Evolutionary conservation across 2,329 filamentous ascomycete genomes (phyloP), one percentile per base, ranked within the genome.

Genomic region (Cryphonectria naterciae): DNA sequence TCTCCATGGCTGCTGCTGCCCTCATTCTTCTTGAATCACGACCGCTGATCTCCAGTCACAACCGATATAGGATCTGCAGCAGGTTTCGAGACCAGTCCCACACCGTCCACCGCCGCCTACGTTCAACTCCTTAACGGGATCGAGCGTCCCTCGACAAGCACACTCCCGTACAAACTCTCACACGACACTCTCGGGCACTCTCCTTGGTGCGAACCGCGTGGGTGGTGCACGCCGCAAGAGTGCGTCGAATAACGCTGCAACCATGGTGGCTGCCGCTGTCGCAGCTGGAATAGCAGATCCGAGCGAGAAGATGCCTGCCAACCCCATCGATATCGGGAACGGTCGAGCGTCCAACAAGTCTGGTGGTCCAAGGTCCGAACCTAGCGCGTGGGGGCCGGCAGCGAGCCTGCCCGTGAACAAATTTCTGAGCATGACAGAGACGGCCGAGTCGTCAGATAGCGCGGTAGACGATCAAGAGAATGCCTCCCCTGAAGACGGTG

Each of bases 171-270:
- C 89, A 76, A 93, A 94, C 84, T 93, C 93, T 65, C 92, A 96
- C 81, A 95, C 93, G 71, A 86, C 94, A 76, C 92, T 95, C 69
- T 88, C 92, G 72, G 89, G 90, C 76, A 89, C 92, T 71, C 88
- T 95, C 78, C 95, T 95, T 84, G 84, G 91, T 76, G 91, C 89
- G 80, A 93, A 97, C 81, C 93, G 96, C 76, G 90, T 98, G 17
- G 61, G 61, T n/a, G 61, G 61, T 75, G 94, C 93, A 76, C 93
- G 95, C 78, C 90, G 96, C 77, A 98, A 98, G 88, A 98, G 95
- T 83, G 94, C 97, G 79, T 94, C 93, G 73, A 92, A 90, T 74
- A 88, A 91, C 63, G 87, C 86, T 64, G 87, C 88, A 80, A 95
- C 92, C 81, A 89, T 92, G 62, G 91, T 92, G 25, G 93, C 92